Conservation (phyloP, 2,329 filamentous ascomycete genomes). For the Botryotinia globosa region DNA sequence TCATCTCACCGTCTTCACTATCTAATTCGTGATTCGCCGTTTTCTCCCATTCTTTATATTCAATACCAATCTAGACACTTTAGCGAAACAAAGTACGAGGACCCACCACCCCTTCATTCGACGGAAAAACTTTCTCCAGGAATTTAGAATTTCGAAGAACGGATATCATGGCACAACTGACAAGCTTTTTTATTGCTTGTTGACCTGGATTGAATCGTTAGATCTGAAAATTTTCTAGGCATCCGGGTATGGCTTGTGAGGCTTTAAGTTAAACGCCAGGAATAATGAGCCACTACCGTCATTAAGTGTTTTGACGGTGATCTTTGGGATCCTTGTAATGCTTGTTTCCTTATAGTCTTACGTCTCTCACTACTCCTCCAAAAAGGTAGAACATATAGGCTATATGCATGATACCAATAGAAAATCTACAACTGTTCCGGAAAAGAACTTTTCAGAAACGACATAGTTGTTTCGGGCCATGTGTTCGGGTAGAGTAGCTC, state of each 20-base stretch:
- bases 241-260: constrained; percentile 3
- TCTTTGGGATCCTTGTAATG: not conserved
- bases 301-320: not conserved
- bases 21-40: not conserved
- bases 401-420: not conserved
- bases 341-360: not conserved
- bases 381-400: not conserved
- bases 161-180: not conserved
- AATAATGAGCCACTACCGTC: constrained; percentile 1
- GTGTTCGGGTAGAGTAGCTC: constrained; percentile 3
- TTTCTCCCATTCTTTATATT: not conserved
- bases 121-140: constrained; percentile 8
- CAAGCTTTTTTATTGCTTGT: constrained; percentile 1
- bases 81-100: constrained; percentile 7
- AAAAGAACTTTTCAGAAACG: not conserved
- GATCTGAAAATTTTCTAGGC: not conserved
- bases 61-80: constrained; percentile 3
- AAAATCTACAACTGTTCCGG: not conserved
- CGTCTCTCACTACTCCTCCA: not conserved
- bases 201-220: not conserved
- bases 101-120: not conserved
- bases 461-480: not conserved
- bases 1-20: not conserved
- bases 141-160: not conserved
- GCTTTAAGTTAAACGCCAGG: constrained; percentile 2